A percentile compares a stretch with the other conserved stretches of the same genome.
Conservation (phyloP, 352 stramenopile genomes). For the Phytopythium helicoides region DNA sequence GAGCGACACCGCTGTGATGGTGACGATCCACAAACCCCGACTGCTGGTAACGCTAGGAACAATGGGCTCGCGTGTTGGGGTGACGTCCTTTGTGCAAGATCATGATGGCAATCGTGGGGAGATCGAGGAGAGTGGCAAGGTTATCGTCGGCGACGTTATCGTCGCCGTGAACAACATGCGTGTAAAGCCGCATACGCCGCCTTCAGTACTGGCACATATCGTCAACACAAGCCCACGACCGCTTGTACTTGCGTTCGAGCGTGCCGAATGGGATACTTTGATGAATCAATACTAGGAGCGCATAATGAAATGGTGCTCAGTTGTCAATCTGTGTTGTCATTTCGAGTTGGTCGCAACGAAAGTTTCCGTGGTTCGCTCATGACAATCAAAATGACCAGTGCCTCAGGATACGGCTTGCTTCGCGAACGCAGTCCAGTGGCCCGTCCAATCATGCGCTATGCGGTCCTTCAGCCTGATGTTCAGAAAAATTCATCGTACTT, state of each 20-base stretch:
- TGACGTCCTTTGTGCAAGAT: slow-evolving; percentile 63
- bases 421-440: no score
- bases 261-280: slow-evolving; percentile 59
- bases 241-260: slow-evolving; percentile 57
- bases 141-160: slow-evolving; percentile 62
- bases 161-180: slow-evolving; percentile 43
- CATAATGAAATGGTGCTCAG: slow-evolving; percentile 16
- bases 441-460: no score
- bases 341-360: no score
- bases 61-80: slow-evolving; percentile 43
- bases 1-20: slow-evolving; percentile 25
- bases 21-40: slow-evolving; percentile 34
- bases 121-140: slow-evolving; percentile 67
- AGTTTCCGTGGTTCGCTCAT: no score
- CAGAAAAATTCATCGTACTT: slow-evolving; percentile 86
- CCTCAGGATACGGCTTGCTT: no score
- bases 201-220: slow-evolving; percentile 41
- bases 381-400: no score
- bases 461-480: background rate
- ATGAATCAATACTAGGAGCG: background rate
- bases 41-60: slow-evolving; percentile 58
- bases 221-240: slow-evolving; percentile 38
- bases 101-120: slow-evolving; percentile 47
- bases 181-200: slow-evolving; percentile 25
- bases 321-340: no score